These are phyloP conservation scores for Populus trichocarpa DNA, from an alignment of 441 rosid species.

Conservation along the genomic window DNA sequence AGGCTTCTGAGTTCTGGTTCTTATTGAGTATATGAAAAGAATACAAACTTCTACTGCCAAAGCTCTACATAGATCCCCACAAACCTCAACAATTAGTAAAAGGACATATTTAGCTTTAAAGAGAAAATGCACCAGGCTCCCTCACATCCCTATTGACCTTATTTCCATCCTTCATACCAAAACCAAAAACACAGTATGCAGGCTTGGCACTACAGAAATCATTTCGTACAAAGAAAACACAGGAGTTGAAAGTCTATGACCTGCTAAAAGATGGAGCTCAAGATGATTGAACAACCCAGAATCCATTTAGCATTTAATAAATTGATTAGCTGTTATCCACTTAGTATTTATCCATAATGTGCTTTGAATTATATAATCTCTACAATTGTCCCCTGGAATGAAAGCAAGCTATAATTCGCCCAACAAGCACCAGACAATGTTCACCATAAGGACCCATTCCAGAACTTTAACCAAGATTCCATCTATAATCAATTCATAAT, in stretches of 20 bases:
- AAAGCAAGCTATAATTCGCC: not conserved
- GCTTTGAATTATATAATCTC: not conserved
- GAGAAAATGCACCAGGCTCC: not conserved
- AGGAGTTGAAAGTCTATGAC: not conserved
- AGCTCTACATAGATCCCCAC: not conserved
- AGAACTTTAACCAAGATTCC: not conserved
- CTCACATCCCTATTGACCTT: not conserved
- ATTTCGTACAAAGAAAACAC: not conserved
- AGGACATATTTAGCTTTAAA: not conserved
- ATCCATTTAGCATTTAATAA: not conserved
- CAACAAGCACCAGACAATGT: not conserved
- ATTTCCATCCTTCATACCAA: not conserved
- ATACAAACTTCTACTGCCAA: not conserved
- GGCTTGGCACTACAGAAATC: not conserved
- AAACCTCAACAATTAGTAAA: not conserved
- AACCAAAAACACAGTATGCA: not conserved
- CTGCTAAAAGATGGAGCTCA: not conserved
- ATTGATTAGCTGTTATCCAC: not conserved
- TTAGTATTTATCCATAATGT: not conserved
- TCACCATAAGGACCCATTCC: not conserved
- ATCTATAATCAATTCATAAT: not conserved
- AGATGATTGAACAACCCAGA: not conserved
- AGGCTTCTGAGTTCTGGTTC: not conserved
- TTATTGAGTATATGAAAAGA: not conserved
- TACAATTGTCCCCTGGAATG: not conserved